phyloP scores from a whole-genome alignment of 495 filamentous ascomycete genomes.

The Aspergillus haitiensis region DNA sequence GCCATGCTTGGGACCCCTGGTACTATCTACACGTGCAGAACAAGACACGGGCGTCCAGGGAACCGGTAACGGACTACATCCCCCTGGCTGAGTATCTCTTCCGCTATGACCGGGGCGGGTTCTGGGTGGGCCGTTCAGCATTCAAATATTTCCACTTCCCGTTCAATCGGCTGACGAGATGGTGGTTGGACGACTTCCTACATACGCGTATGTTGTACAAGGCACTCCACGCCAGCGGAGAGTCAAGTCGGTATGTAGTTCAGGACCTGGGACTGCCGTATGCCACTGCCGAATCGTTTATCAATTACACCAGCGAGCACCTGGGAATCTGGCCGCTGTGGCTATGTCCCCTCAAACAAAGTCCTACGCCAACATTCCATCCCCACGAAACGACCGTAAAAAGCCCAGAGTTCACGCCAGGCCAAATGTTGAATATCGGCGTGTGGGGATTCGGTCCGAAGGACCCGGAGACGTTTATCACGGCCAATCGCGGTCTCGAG shows the following conservation, averaged over 20 bases:
- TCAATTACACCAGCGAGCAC: constrained; percentile 43
- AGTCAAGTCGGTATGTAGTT: constrained; percentile 48
- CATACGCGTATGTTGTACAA: constrained; percentile 58
- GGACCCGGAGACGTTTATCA: constrained; percentile 41
- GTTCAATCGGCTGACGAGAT: constrained; percentile 55
- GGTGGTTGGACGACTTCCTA: constrained; percentile 53
- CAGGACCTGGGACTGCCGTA: constrained; percentile 61
- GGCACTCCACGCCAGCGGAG: constrained; percentile 53
- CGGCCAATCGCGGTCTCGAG: constrained; percentile 65
- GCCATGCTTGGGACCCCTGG: constrained; percentile 54
- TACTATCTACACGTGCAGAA: constrained; percentile 55
- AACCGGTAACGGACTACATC: constrained; percentile 41
- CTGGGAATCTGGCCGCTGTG: constrained; percentile 59
- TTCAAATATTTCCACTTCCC: constrained; percentile 58
- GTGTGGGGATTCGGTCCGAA: constrained; percentile 49
- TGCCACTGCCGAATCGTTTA: constrained; percentile 43
- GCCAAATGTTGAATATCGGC: constrained; percentile 54
- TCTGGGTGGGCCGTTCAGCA: constrained; percentile 54
- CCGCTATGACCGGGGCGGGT: constrained; percentile 63
- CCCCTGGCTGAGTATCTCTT: constrained; percentile 61
- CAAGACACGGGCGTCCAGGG: constrained; percentile 9
- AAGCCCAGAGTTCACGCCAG: constrained; percentile 10
- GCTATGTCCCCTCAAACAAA: constrained; percentile 51
- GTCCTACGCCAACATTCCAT: constrained; percentile 17
- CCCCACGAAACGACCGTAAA: constrained; percentile 10